Evolutionary conservation across 371 early-diverging fungal genomes (phyloP).

Genomic region (Mortierella sp.): DNA sequence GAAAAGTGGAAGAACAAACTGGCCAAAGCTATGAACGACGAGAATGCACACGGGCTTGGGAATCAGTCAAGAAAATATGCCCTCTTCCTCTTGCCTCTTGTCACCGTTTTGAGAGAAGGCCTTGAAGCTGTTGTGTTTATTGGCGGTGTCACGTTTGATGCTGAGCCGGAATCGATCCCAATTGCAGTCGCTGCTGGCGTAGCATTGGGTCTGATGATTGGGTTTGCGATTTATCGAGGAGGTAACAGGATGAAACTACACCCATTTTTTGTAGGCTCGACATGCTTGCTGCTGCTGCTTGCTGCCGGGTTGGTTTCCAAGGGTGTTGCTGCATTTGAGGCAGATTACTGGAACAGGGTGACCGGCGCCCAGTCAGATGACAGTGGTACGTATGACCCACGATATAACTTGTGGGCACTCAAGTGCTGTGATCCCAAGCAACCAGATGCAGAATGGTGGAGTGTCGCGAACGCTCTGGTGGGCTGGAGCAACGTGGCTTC

Average conservation of each 20-base stretch:
- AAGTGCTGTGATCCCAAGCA: constrained; percentile 55
- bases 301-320: constrained; percentile 80
- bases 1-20: constrained; percentile 42
- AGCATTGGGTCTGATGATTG: constrained; percentile 73
- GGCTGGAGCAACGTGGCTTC: constrained; percentile 75
- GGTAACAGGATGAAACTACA: constrained; percentile 75
- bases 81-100: constrained; percentile 81
- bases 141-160: constrained; percentile 81
- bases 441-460: constrained; percentile 72
- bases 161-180: constrained; percentile 78
- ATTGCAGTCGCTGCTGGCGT: constrained; percentile 80
- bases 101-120: constrained; percentile 87
- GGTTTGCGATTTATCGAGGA: constrained; percentile 77
- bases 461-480: constrained; percentile 78
- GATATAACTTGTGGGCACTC: constrained; percentile 59
- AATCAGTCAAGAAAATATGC: constrained; percentile 63
- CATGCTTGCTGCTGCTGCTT: constrained; percentile 78
- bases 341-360: constrained; percentile 49
- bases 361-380: constrained; percentile 62
- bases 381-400: constrained; percentile 59
- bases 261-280: constrained; percentile 81
- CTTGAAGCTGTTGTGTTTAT: constrained; percentile 87
- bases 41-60: constrained; percentile 42
- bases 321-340: constrained; percentile 59
- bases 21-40: constrained; percentile 57